phyloP scores from a whole-genome alignment of 257 asterid genomes.

The Solanum paucissectum region DNA sequence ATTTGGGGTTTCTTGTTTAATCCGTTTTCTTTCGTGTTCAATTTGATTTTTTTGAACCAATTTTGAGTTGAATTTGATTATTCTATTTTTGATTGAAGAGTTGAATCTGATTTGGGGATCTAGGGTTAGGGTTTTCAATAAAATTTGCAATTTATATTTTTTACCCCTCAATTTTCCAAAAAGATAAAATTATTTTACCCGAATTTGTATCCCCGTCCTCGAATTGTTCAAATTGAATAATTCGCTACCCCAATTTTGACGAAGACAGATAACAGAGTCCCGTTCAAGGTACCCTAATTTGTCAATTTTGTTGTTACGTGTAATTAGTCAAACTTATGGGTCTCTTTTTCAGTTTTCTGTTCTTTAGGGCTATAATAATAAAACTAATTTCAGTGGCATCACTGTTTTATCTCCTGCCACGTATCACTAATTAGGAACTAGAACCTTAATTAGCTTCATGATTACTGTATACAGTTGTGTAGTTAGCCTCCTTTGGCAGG shows the following conservation, averaged over 20 bases:
- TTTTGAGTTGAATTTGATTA: not conserved
- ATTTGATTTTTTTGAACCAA: not conserved
- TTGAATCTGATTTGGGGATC: conserved; percentile 3
- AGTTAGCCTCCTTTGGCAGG: not conserved
- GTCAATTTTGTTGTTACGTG: not conserved
- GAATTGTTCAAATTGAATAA: not conserved
- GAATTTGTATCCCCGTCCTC: not conserved
- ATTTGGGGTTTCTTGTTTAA: not conserved
- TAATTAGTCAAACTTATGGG: not conserved
- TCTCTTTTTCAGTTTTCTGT: not conserved
- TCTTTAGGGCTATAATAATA: not conserved
- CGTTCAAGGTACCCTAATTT: not conserved
- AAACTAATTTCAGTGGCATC: not conserved
- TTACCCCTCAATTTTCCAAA: not conserved
- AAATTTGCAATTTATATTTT: not conserved
- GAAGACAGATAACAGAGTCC: not conserved
- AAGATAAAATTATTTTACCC: not conserved
- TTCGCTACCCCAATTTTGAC: not conserved
- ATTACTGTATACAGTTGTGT: not conserved
- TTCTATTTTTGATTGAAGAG: not conserved
- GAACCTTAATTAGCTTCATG: not conserved
- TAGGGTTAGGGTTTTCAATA: conserved; percentile 4
- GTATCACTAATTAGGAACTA: not conserved
- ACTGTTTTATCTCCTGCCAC: not conserved
- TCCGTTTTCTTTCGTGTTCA: not conserved